phyloP scores from a whole-genome alignment of 2,329 filamentous ascomycete genomes.

The Bipolaris oryzae region DNA sequence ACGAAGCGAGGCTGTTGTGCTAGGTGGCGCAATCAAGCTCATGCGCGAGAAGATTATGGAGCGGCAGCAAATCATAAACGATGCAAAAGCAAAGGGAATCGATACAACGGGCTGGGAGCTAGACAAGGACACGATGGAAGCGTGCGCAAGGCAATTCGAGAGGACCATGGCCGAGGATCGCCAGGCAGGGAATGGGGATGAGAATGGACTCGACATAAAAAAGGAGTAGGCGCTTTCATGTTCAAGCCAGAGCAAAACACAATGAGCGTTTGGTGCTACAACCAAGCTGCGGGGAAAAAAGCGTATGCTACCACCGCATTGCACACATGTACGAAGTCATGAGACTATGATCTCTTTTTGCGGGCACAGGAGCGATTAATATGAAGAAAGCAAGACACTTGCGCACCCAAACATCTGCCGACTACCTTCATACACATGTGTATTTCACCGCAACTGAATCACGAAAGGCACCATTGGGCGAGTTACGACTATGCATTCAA shows the following conservation, averaged over 20 bases:
- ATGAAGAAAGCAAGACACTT: background rate
- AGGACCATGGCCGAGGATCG: constrained; percentile 30
- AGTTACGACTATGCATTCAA: background rate
- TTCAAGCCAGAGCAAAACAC: background rate
- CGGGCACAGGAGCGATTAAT: background rate
- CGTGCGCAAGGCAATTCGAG: constrained; percentile 35
- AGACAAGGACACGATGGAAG: constrained; percentile 36
- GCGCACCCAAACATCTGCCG: too few species aligned
- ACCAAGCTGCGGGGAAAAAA: background rate
- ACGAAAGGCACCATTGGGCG: background rate
- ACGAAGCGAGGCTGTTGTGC: constrained; percentile 82
- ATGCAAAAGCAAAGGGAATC: constrained; percentile 45
- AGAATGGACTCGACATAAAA: constrained; percentile 20
- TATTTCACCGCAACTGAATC: background rate
- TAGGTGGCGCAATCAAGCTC: constrained; percentile 61
- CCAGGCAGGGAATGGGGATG: constrained; percentile 11
- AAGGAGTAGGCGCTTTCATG: constrained; percentile 3
- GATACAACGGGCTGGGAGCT: constrained; percentile 42
- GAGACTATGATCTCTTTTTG: background rate
- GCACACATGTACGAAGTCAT: background rate
- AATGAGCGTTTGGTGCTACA: too few species aligned
- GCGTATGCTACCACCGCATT: background rate
- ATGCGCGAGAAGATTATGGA: constrained; percentile 51
- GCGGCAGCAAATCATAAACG: constrained; percentile 45
- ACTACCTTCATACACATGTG: too few species aligned